Evolutionary conservation across 352 stramenopile species (phyloP), one percentile per base, ranked within the genome.

Genomic region (Albugo laibachii): DNA sequence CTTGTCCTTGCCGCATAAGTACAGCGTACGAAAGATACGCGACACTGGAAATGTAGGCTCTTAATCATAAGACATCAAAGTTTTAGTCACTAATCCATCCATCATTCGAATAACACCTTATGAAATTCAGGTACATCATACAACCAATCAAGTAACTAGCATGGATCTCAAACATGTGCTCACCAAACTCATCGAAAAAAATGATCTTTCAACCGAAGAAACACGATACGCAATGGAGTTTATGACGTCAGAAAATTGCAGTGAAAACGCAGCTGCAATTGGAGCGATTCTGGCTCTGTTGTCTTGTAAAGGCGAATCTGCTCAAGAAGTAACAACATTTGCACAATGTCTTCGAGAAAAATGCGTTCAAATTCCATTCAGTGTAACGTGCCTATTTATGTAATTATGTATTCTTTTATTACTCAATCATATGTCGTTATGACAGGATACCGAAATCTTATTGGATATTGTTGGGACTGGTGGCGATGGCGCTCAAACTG

Each of bases 391-490:
- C 18, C 47, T 47, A 19, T 15, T 43, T 45, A 12, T 46, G 12
- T 34, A 14, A 31, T 27, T 48, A 13, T 20, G 13, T 31, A 19
- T 1, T 4, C 42, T 45, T 19, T 46, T 21, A 19, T 54, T 53
- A 41, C 21, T 38, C 49, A 18, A 52, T 43, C 11, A 43, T 8
- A 43, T 24, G 3, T 24, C 20, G 16, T 43, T 43, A 24, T 8
- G 24, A 11, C 38, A 66, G 59, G 69, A 67, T 1, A 54, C 66
- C 34, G 68, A 63, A 21, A 91, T 92, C 34, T 78, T 96, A 31
- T 67, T 99, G 12, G 95, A 99, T 62, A 99, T 99, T 57, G 95
- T 98, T 14, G 95, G 95, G 42, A 99, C 95, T 2, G 95, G 95
- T 44, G 95, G 95, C 44, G 95, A 99, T 58, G 94, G 94, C 44